Base-by-base conservation (phyloP, 164 flowering plant genomes). In the Stephania japonica region DNA sequence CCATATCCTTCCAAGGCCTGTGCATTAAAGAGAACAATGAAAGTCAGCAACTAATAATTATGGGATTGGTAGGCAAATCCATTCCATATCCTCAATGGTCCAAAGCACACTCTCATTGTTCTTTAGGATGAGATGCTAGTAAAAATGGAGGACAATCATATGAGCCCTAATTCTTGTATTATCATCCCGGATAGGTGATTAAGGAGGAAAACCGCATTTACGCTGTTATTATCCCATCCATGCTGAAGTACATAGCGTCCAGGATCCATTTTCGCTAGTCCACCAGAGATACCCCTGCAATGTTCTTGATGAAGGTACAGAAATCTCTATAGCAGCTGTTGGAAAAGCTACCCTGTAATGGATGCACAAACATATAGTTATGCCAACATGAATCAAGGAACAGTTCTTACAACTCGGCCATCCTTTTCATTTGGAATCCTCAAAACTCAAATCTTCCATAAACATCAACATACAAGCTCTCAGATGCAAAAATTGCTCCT, bases 151-250 rank as follows among this genome's bases (percentile, higher is more conserved):
- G 87, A 88, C 90, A 87, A 80, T 87, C 91, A 88, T 83, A 88
- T 82, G 88, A 86, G 83, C 87, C 88, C 95, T 88, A 91, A 83
- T 73, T 90, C 90, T 82, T 75, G 89, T 80, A 82, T 86, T 59
- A 88, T 83, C 94, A 95, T 88, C 97, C 97, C 85, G 89, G 80
- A 85, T 83, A 87, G 81, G 94, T 89, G 88, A 86, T 88, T 88
- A 91, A 91, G 90, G 87, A 90, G 88, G 86, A 92, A 64, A 93
- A 93, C 97, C 91, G 86, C 98, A 93, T 92, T 96, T 96, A 96
- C 98, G 97, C 98, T 96, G 98, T 92, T 92, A 93, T 90, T 91
- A 83, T 96, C 98, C 98, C 99, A 96, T 92, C 98, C 95, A 85
- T 91, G 98, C 87, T 87, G 98, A 82, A 76, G 90, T 80, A 87